Evolutionary conservation across 805 yeast species (phyloP), one percentile per base, ranked within the genome.

Genomic region (Hanseniaspora lachancei): DNA sequence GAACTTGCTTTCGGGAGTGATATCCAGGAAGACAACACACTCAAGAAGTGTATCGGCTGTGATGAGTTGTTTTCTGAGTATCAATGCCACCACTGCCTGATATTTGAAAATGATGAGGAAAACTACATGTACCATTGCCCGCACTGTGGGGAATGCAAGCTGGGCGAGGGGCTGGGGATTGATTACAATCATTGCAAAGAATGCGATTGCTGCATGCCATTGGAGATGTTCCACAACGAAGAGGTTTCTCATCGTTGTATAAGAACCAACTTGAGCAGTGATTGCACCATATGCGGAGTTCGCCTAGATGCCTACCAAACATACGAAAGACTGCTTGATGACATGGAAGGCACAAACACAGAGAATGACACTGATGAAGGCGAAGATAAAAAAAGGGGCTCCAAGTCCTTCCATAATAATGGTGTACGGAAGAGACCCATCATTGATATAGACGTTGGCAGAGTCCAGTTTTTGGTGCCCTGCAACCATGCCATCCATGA

Each of bases 401-500:
- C 21, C 8, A 51, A 44, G 24, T 27, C 38, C 58, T 97, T 91
- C 70, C 78, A 77, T 60, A 91, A 97, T 69, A 82, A 89, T 51
- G 88, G 85, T 62, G 81, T 88, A 61, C 81, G 95, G 6, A 89
- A 96, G 0, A 93, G 85, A 66, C 84, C 95, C 48, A 82, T 89
- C 65, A 32, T 46, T 29, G 48, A 46, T 18, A 46, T 46, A 29
- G 48, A 46, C 7, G 23, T 46, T 38, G 47, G 55, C 39, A 51
- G 47, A 46, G 49, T 52, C 1, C 46, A 52, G 15, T 52, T 52
- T 44, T 21, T 52, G 13, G 41, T 52, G 29, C 73, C 75, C 3
- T 89, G 97, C 70, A 96, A 97, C 2, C 97, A 89, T 69, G 86
- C 95, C 40, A 89, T 89, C 57, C 97, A 89, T 70, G 87, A 88